These are phyloP conservation scores for Pseudotsuga menziesii DNA, from an alignment of 75 land plant genomes.

Conservation along the genomic window DNA sequence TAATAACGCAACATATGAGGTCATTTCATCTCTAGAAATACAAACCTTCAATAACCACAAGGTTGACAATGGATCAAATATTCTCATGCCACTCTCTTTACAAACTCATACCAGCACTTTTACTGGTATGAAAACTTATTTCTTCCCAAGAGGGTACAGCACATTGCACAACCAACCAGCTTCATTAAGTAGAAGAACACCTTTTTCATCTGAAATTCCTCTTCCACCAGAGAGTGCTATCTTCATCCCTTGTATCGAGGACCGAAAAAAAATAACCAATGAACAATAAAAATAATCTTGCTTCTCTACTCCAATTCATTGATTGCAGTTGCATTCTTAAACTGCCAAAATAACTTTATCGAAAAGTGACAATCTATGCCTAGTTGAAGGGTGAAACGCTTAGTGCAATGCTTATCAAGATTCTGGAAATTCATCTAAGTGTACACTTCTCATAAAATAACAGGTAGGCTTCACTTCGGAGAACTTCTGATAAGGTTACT, in stretches of 20 bases:
- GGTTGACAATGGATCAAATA: neutral
- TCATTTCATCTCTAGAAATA: neutral
- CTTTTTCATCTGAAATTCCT: neutral
- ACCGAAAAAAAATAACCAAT: neutral
- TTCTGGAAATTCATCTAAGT: neutral
- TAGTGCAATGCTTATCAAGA: neutral
- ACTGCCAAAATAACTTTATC: neutral
- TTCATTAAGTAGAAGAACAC: neutral
- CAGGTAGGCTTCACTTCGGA: slow-evolving; percentile 82
- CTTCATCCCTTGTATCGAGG: neutral
- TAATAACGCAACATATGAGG: neutral
- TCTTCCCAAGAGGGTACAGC: neutral
- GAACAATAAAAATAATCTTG: neutral
- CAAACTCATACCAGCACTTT: neutral
- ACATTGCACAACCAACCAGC: neutral
- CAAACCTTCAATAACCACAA: neutral
- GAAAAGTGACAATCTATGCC: neutral
- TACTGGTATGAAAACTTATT: neutral
- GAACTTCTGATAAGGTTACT: slow-evolving; percentile 57
- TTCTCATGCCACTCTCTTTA: neutral
- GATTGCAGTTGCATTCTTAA: neutral
- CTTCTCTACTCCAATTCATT: neutral
- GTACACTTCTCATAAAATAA: slow-evolving; percentile 68
- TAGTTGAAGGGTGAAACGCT: neutral
- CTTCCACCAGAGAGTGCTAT: neutral